These are phyloP conservation scores for Zalaria obscura DNA, from an alignment of 2,329 filamentous ascomycete genomes.

Conservation along the genomic window DNA sequence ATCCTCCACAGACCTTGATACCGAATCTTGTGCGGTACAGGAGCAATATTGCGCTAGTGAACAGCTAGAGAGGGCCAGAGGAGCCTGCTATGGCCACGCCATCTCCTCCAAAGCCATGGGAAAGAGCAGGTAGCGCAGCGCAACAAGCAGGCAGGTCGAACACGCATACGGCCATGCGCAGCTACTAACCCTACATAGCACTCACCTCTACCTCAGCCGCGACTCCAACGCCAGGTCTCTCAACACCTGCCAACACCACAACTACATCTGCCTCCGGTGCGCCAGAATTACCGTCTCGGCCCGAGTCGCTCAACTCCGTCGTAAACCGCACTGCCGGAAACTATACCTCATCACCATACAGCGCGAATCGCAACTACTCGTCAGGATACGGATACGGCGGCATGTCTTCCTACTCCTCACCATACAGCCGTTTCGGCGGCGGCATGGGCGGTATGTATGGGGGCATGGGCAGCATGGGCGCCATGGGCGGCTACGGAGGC, in stretches of 20 bases:
- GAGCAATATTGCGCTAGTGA: no score
- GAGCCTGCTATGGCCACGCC: slow-evolving; percentile 5
- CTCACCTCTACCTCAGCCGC: slow-evolving; percentile 26
- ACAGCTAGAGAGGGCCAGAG: not conserved
- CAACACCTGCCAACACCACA: slow-evolving; percentile 24
- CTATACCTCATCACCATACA: slow-evolving; percentile 41
- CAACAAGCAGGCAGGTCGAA: slow-evolving; percentile 1
- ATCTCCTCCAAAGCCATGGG: slow-evolving; percentile 97
- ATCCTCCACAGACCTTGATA: no score
- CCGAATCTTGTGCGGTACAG: no score
- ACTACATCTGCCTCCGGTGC: slow-evolving; percentile 25
- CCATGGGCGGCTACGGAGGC: slow-evolving; percentile 12
- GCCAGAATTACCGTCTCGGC: slow-evolving; percentile 68
- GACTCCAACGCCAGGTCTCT: slow-evolving; percentile 24
- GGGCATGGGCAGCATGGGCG: slow-evolving; percentile 31
- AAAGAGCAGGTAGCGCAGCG: slow-evolving; percentile 53
- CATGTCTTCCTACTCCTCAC: slow-evolving; percentile 36
- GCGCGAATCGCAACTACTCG: slow-evolving; percentile 28
- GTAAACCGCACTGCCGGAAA: slow-evolving; percentile 81
- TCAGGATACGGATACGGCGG: slow-evolving; percentile 39
- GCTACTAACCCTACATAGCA: slow-evolving; percentile 14
- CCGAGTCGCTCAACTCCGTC: slow-evolving; percentile 60
- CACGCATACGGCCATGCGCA: slow-evolving; percentile 1
- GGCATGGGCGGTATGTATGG: slow-evolving; percentile 24
- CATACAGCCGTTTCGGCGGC: slow-evolving; percentile 38